Conservation (phyloP, 169 alveolate genomes). For the Plasmodium relictum region DNA sequence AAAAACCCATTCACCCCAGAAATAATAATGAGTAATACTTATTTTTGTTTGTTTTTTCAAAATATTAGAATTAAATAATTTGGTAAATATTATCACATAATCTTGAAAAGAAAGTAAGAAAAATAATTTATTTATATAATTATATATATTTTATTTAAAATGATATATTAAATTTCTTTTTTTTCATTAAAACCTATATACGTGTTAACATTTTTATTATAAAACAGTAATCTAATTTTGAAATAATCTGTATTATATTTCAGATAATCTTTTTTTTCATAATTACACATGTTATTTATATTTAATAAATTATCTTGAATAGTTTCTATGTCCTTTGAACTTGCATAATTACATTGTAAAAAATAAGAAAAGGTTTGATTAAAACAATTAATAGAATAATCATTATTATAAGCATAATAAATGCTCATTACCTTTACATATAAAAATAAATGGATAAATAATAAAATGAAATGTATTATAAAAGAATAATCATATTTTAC, state of each 20-base stretch:
- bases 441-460: slow-evolving; percentile 37
- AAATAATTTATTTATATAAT: not conserved
- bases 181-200: slow-evolving; percentile 14
- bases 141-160: not conserved
- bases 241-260: not conserved
- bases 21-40: slow-evolving; percentile 24
- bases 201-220: slow-evolving; percentile 31
- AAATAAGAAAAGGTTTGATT: slow-evolving; percentile 9
- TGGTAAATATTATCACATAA: slow-evolving; percentile 28
- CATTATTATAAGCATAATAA: slow-evolving; percentile 25
- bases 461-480: slow-evolving; percentile 15
- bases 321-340: slow-evolving; percentile 2
- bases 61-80: slow-evolving; percentile 22
- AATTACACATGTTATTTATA: slow-evolving; percentile 34
- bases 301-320: slow-evolving; percentile 8
- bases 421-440: slow-evolving; percentile 24
- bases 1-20: slow-evolving; percentile 42
- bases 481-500: slow-evolving; percentile 18
- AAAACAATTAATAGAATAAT: slow-evolving; percentile 21
- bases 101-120: slow-evolving; percentile 13
- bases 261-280: slow-evolving; percentile 18
- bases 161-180: not conserved
- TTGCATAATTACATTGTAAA: slow-evolving; percentile 8
- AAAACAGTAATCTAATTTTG: not conserved
- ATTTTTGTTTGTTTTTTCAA: slow-evolving; percentile 22